These are phyloP conservation scores for Azolla pinnata DNA, from an alignment of 75 land plant species.

Conservation along the genomic window DNA sequence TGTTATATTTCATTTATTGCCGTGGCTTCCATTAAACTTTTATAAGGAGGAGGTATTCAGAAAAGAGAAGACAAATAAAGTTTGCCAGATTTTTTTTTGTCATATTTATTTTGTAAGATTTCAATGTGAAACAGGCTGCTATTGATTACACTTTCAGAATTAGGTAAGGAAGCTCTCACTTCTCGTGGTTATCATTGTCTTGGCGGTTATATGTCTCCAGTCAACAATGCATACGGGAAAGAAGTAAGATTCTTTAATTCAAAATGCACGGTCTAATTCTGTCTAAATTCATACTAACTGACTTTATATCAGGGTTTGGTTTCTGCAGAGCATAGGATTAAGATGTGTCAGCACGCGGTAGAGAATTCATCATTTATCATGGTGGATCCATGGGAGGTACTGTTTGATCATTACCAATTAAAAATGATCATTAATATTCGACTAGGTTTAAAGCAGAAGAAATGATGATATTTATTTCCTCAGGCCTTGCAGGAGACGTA, in stretches of 20 bases:
- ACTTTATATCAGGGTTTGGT: constrained; percentile 49
- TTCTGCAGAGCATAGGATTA: constrained; percentile 73
- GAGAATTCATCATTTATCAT: constrained; percentile 67
- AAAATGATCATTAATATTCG: not conserved
- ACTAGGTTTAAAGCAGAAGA: too few species aligned
- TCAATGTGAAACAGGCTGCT: too few species aligned
- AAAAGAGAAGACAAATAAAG: too few species aligned
- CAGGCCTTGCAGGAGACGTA: constrained; percentile 67
- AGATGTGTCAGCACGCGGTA: constrained; percentile 66
- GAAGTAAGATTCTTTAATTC: constrained; percentile 32
- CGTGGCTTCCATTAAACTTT: too few species aligned
- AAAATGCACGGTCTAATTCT: not conserved
- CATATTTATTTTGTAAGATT: too few species aligned
- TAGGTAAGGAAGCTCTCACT: constrained; percentile 67
- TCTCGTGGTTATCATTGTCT: constrained; percentile 47
- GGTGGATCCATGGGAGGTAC: constrained; percentile 98
- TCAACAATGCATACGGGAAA: constrained; percentile 74
- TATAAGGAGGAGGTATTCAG: too few species aligned
- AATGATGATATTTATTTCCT: not conserved
- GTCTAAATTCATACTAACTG: too few species aligned
- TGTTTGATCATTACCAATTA: not conserved
- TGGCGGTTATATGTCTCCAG: constrained; percentile 94
- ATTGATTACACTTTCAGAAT: constrained; percentile 42
- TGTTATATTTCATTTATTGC: too few species aligned
- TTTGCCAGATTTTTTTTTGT: too few species aligned